Percentiles rank a stretch among this genome's conserved stretches.
Evolutionary conservation across 352 stramenopile species (phyloP).

Genomic region (Phytophthora crassamura): DNA sequence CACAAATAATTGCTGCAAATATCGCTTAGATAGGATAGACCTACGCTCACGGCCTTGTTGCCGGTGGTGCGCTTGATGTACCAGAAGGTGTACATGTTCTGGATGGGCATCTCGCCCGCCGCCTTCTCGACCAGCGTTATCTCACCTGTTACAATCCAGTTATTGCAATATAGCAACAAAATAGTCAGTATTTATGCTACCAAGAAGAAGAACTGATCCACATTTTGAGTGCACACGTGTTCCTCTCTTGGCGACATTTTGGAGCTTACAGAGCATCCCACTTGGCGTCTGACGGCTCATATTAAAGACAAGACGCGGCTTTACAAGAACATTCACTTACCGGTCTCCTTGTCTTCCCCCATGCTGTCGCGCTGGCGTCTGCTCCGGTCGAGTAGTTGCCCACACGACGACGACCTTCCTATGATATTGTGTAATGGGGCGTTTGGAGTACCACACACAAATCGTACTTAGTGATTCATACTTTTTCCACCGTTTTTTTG

Average conservation of each 20-base stretch:
- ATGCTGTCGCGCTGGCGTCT: slow-evolving; percentile 28
- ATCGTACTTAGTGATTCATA: slow-evolving; percentile 34
- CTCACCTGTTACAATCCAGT: slow-evolving; percentile 30
- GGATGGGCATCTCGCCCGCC: slow-evolving; percentile 68
- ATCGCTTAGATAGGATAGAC: slow-evolving; percentile 10
- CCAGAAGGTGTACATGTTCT: slow-evolving; percentile 92
- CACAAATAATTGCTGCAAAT: slow-evolving; percentile 11
- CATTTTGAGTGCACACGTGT: no score
- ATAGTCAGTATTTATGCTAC: no score
- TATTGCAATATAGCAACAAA: slow-evolving; percentile 16
- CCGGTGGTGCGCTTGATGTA: slow-evolving; percentile 90
- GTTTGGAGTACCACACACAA: not conserved
- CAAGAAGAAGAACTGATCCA: no score
- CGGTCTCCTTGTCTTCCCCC: slow-evolving; percentile 55
- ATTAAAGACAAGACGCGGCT: not conserved
- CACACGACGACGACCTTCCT: not conserved
- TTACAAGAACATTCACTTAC: slow-evolving; percentile 18
- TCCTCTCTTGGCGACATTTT: not conserved
- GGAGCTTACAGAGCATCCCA: not conserved
- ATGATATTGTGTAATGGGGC: slow-evolving; percentile 16
- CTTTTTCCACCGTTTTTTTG: slow-evolving; percentile 12
- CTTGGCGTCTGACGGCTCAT: not conserved
- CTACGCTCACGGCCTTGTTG: slow-evolving; percentile 74
- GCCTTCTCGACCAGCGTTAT: slow-evolving; percentile 33
- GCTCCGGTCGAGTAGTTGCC: slow-evolving; percentile 4